Evolutionary conservation across 1,284 basidiomycete species (phyloP), one percentile per base, ranked within the genome.

Genomic region (Thelephora terrestris): DNA sequence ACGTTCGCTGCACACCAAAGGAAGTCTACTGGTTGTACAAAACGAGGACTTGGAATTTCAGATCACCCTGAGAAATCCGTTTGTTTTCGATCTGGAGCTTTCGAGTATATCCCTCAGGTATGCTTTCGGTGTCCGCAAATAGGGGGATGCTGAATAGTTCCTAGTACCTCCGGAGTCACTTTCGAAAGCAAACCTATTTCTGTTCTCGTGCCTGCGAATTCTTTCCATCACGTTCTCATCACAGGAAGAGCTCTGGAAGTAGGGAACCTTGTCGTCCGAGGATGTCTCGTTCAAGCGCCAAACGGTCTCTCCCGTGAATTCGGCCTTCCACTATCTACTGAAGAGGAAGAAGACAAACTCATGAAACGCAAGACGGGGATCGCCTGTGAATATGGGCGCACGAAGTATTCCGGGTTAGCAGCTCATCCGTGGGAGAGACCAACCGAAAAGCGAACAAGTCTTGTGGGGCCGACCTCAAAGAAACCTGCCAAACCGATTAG

Each of bases 31-130:
- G 7, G 74, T 93, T 4, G 86, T 95, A 2, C 86, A 90, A 60
- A 85, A 86, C 53, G 95, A 99, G 64, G 64, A 67, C 3, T 70
- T 92, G 17, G 89, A 95, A 55, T 77, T 97, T 53, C 73, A 83
- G 24, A 73, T 97, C 25, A 85, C 86, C 9, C 67, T 99, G n/a
- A 78, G 82, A 51, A 99, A 99, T 61, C 89, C 91, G 0, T 95
- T 88, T 59, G 77, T 87, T 1, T 92, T 98, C 62, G 89, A 93
- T 51, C 71, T 99, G 9, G 91, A 96, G 52, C 64, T 98, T 23
- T 80, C 89, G 52, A 81, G 79, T 53, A 61, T 98, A 27, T 77
- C 80, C 9, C 70, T 98, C 7, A 86, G 91, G 92, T 92, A 57
- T 56, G 69, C 60, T 37, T 3, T 17, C 29, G 27, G 17, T 2